phyloP scores from a whole-genome alignment of 2,329 filamentous ascomycete species.

The Dendrostoma leiphaemia region DNA sequence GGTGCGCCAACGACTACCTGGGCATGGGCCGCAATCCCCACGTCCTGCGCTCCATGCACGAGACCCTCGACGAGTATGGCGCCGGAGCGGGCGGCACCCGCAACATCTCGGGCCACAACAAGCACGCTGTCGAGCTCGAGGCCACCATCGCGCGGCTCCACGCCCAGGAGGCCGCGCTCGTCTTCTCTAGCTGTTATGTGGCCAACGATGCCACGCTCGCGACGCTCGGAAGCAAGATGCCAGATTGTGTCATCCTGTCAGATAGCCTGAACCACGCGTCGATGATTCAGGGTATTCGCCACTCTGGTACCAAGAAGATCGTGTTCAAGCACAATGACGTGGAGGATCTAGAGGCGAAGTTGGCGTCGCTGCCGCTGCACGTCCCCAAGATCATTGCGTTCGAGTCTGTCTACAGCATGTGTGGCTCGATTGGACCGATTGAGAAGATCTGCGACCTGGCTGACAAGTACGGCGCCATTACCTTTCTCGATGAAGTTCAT shows the following conservation, averaged over 20 bases:
- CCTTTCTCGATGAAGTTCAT: slow-evolving; percentile 97
- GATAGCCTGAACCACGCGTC: slow-evolving; percentile 97
- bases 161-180: slow-evolving; percentile 85
- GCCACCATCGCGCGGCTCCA: slow-evolving; percentile 81
- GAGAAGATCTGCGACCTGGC: slow-evolving; percentile 94
- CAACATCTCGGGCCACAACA: slow-evolving; percentile 97
- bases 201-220: slow-evolving; percentile 96
- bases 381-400: slow-evolving; percentile 98
- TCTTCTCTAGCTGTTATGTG: slow-evolving; percentile 97
- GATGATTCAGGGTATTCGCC: slow-evolving; percentile 98
- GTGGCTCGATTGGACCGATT: slow-evolving; percentile 93
- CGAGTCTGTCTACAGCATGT: slow-evolving; percentile 99
- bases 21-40: slow-evolving; percentile 92
- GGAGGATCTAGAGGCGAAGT: slow-evolving; percentile 86
- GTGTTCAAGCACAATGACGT: slow-evolving; percentile 99
- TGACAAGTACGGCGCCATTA: slow-evolving; percentile 96
- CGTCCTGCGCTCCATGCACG: slow-evolving; percentile 89
- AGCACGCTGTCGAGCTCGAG: slow-evolving; percentile 86
- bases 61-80: slow-evolving; percentile 91
- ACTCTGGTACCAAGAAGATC: slow-evolving; percentile 94
- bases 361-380: slow-evolving; percentile 80
- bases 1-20: slow-evolving; percentile 99
- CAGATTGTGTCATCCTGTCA: slow-evolving; percentile 95
- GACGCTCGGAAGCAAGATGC: slow-evolving; percentile 93
- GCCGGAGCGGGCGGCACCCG: slow-evolving; percentile 92